A percentile compares a stretch with the other conserved stretches of the same genome.
Conservation (phyloP, 148 eudicot genomes). For the Bassia scoparia region DNA sequence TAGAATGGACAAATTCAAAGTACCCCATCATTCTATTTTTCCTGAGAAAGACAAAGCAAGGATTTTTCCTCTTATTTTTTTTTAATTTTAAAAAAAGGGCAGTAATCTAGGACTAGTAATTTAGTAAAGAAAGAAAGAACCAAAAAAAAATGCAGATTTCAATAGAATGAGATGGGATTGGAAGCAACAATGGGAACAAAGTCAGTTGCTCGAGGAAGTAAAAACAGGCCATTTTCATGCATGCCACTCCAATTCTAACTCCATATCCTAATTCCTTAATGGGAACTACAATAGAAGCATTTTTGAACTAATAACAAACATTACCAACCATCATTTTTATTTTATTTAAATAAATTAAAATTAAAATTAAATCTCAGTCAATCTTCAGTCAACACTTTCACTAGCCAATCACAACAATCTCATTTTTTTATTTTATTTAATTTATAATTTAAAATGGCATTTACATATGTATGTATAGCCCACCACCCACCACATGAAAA, state of each 20-base stretch:
- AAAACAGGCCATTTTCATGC: constrained; percentile 43
- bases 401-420: constrained; percentile 55
- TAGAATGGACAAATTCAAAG: constrained; percentile 51
- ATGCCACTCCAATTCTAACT: no score
- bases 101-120: constrained; percentile 24
- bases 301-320: constrained; percentile 27
- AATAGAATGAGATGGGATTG: constrained; percentile 38
- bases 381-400: constrained; percentile 56
- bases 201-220: constrained; percentile 88
- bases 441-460: neutral
- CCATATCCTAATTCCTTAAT: constrained; percentile 27
- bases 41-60: constrained; percentile 28
- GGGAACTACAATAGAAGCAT: constrained; percentile 30
- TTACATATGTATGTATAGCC: no score
- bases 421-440: constrained; percentile 26
- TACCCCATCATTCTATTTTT: constrained; percentile 62
- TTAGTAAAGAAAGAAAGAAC: neutral
- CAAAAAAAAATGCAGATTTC: constrained; percentile 39
- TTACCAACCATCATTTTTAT: neutral
- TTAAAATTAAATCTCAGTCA: constrained; percentile 39
- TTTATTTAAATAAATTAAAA: neutral
- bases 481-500: constrained; percentile 23
- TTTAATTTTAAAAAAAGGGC: constrained; percentile 22
- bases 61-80: no score
- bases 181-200: constrained; percentile 29